Conservation (phyloP, 2,329 filamentous ascomycete genomes). For the Curvularia sp. region DNA sequence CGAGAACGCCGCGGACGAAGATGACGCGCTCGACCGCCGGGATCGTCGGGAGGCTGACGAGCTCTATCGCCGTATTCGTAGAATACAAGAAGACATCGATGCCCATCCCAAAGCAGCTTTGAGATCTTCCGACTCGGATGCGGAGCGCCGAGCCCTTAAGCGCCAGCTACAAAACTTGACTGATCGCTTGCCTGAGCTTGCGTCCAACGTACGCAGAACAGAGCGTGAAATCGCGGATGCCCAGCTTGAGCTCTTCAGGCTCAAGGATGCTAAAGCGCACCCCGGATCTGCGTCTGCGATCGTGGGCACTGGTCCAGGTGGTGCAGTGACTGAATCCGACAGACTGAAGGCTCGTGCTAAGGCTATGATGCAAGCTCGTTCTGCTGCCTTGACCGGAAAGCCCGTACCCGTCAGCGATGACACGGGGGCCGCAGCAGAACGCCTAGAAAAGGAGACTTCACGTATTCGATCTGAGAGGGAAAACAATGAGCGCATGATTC, state of each 20-base stretch:
- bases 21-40: slow-evolving; percentile 87
- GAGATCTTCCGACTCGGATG: slow-evolving; percentile 74
- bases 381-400: slow-evolving; percentile 87
- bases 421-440: slow-evolving; percentile 78
- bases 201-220: slow-evolving; percentile 87
- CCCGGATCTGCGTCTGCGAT: slow-evolving; percentile 81
- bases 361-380: slow-evolving; percentile 98
- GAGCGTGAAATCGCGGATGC: slow-evolving; percentile 94
- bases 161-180: slow-evolving; percentile 88
- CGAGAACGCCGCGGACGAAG: slow-evolving; percentile 86
- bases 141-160: slow-evolving; percentile 83
- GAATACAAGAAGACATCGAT: slow-evolving; percentile 94
- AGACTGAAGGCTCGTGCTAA: slow-evolving; percentile 92
- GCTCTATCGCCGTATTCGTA: slow-evolving; percentile 87
- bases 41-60: slow-evolving; percentile 94
- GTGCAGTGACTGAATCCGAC: slow-evolving; percentile 89
- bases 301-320: slow-evolving; percentile 90
- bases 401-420: slow-evolving; percentile 75
- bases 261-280: slow-evolving; percentile 91
- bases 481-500: slow-evolving; percentile 94
- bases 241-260: slow-evolving; percentile 87
- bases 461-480: slow-evolving; percentile 85
- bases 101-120: slow-evolving; percentile 78
- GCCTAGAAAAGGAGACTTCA: slow-evolving; percentile 86
- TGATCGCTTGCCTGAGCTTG: slow-evolving; percentile 88